A percentile compares a stretch with the other conserved stretches of the same genome.
phyloP scores from a whole-genome alignment of 768 basidiomycete genomes.

The Hemileccinum rubropunctum region DNA sequence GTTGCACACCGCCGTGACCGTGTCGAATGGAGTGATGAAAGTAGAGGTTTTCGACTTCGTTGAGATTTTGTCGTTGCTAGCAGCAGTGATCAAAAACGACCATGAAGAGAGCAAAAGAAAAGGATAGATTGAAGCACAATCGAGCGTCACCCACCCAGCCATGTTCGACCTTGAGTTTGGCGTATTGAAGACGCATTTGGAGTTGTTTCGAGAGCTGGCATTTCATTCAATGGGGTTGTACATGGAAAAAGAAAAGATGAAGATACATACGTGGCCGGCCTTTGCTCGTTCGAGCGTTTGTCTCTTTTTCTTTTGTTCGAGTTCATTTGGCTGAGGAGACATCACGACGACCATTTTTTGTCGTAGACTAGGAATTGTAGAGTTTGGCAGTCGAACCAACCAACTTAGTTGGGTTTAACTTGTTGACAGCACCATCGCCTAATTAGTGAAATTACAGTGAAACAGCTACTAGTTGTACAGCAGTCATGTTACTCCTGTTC shows the following conservation, averaged over 20 bases:
- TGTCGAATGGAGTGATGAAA: slow-evolving; percentile 57
- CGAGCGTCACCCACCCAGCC: slow-evolving; percentile 61
- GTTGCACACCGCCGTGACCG: neutral
- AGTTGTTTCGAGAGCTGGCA: slow-evolving; percentile 70
- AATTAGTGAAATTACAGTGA: too few relatives aligned
- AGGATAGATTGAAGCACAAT: neutral
- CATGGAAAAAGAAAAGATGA: neutral
- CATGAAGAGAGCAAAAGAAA: neutral
- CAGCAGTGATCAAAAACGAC: slow-evolving; percentile 1
- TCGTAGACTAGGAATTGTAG: slow-evolving; percentile 6
- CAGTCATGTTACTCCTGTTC: too few relatives aligned
- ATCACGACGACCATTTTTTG: slow-evolving; percentile 20
- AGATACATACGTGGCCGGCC: slow-evolving; percentile 50
- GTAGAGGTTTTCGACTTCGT: slow-evolving; percentile 82
- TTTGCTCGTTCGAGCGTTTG: slow-evolving; percentile 54
- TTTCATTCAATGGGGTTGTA: too few relatives aligned
- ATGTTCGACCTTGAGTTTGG: slow-evolving; percentile 74
- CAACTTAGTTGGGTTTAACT: too few relatives aligned
- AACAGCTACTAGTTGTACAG: too few relatives aligned
- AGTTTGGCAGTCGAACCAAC: too few relatives aligned
- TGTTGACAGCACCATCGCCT: too few relatives aligned
- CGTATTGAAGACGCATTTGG: slow-evolving; percentile 73
- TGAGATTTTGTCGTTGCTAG: slow-evolving; percentile 74
- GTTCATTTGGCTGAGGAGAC: slow-evolving; percentile 26
- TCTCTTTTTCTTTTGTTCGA: slow-evolving; percentile 41